Evolutionary conservation across 1,284 basidiomycete genomes (phyloP).

Genomic region (Moesziomyces antarcticus): DNA sequence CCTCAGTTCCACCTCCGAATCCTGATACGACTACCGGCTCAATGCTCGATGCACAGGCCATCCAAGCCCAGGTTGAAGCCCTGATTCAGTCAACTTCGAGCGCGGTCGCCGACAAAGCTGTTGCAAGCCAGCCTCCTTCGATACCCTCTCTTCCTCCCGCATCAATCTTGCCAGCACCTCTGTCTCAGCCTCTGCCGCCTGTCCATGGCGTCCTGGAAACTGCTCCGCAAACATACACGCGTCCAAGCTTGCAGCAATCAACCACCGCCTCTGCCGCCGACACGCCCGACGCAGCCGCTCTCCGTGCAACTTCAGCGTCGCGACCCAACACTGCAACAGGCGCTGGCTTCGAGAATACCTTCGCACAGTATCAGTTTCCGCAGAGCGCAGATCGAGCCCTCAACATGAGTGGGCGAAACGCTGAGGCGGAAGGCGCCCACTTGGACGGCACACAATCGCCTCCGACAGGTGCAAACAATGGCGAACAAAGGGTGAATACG

Average conservation of each 20-base stretch:
- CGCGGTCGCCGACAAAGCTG: constrained; percentile 12
- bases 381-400: constrained; percentile 32
- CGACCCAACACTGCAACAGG: constrained; percentile 4
- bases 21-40: not conserved
- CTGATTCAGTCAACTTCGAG: constrained; percentile 37
- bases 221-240: not conserved
- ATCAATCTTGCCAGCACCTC: not conserved
- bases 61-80: constrained; percentile 45
- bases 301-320: not conserved
- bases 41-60: constrained; percentile 33
- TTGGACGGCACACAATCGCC: not conserved
- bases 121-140: constrained; percentile 1
- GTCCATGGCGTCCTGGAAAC: not conserved
- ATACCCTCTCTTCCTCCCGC: not conserved
- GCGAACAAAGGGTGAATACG: constrained; percentile 1
- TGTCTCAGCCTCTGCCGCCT: not conserved
- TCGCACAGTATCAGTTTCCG: constrained; percentile 45
- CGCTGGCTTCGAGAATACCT: constrained; percentile 40
- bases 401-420: constrained; percentile 9
- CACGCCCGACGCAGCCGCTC: not conserved
- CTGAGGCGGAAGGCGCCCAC: constrained; percentile 4
- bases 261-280: not conserved
- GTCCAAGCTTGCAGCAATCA: not conserved
- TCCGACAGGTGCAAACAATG: not conserved
- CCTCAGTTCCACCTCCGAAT: not conserved